A percentile compares a stretch with the other conserved stretches of the same genome.
phyloP scores from a whole-genome alignment of 768 basidiomycete species.

The Podaxis pistillaris region DNA sequence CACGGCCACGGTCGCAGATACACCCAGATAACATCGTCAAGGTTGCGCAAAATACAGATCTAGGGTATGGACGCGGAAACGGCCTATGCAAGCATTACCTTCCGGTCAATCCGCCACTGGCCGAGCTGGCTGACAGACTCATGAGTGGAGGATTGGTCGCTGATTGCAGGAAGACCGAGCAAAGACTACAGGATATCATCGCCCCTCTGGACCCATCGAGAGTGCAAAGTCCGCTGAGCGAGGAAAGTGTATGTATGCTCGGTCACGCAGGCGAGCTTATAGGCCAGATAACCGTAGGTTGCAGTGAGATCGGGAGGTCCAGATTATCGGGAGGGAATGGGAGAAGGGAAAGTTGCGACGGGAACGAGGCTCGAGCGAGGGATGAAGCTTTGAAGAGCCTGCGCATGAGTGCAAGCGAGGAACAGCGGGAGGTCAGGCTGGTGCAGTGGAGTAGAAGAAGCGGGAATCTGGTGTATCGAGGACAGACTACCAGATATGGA shows the following conservation, averaged over 20 bases:
- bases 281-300: constrained; percentile 11
- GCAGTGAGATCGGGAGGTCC: background rate
- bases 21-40: background rate
- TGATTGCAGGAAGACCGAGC: background rate
- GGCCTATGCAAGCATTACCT: background rate
- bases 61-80: background rate
- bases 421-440: constrained; percentile 6
- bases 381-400: background rate
- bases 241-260: constrained; percentile 8
- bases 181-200: background rate
- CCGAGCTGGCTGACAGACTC: background rate
- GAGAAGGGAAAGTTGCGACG: constrained; percentile 12
- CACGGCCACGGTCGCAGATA: background rate
- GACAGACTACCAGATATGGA: constrained; percentile 31
- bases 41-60: background rate
- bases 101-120: constrained; percentile 10
- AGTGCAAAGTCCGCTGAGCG: constrained; percentile 3
- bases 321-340: constrained; percentile 2
- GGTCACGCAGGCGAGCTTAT: constrained; percentile 13
- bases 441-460: constrained; percentile 9
- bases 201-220: constrained; percentile 3
- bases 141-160: background rate
- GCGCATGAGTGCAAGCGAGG: background rate
- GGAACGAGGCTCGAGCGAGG: constrained; percentile 12
- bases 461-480: constrained; percentile 17